Conservation (phyloP, 2,329 filamentous ascomycete species). For the Elsinoe australis region DNA sequence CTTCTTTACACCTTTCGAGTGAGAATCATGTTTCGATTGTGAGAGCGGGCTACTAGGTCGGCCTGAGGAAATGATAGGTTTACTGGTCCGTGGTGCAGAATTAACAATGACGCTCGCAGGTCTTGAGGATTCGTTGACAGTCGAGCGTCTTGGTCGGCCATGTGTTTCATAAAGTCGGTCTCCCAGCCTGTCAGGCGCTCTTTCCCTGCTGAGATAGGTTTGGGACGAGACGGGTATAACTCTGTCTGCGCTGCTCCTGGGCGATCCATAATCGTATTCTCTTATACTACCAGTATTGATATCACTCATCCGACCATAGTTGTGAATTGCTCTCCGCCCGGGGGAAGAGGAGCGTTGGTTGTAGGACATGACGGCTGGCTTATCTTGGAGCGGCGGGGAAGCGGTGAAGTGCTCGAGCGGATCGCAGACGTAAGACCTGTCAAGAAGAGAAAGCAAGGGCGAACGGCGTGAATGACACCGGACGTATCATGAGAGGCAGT, state of each 20-base stretch:
- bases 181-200: constrained; percentile 21
- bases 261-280: constrained; percentile 26
- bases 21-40: constrained; percentile 25
- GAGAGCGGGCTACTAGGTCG: constrained; percentile 38
- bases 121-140: constrained; percentile 34
- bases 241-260: constrained; percentile 30
- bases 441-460: neutral
- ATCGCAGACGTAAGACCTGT: neutral
- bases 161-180: constrained; percentile 38
- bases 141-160: constrained; percentile 40
- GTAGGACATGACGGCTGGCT: constrained; percentile 15
- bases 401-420: constrained; percentile 1
- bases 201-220: constrained; percentile 30
- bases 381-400: neutral
- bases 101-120: constrained; percentile 22
- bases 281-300: constrained; percentile 24
- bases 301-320: constrained; percentile 28
- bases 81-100: constrained; percentile 29
- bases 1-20: constrained; percentile 38
- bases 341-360: constrained; percentile 30
- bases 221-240: constrained; percentile 33
- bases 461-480: constrained; percentile 2
- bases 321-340: constrained; percentile 30
- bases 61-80: constrained; percentile 29
- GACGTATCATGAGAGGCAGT: constrained; percentile 15